Evolutionary conservation across 2,329 filamentous ascomycete genomes (phyloP), one percentile per base, ranked within the genome.

Genomic region (Penicillium sp.): DNA sequence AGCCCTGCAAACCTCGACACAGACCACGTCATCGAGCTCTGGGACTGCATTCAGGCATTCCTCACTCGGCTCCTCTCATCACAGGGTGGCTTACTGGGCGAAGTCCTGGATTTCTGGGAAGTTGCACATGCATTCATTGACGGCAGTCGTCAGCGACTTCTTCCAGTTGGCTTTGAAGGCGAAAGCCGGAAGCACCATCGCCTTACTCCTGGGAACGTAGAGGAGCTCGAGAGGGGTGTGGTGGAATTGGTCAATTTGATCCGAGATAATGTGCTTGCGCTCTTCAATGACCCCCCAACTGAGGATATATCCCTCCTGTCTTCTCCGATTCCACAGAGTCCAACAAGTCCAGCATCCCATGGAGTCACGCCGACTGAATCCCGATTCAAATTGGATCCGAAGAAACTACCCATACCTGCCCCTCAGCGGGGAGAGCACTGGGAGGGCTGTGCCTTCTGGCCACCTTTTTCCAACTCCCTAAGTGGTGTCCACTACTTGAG

Each of bases 391-490:
- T 86, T 96, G 58, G 92, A 96, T 69, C 81, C 86, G 0, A 89
- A 85, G 69, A 92, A 90, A 61, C 79, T 91, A 2, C 93, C 92
- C 1, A 86, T 88, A 11, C 87, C 88, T 1, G 91, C 90, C 0
- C 91, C 92, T 0, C 90, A 83, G 65, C 85, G 85, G 45, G 93
- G 93, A 6, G 92, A 96, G 66, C 79, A 88, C 0, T 98, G 92
- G 92, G 95, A 98, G 70, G 89, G 93, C 77, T 86, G 95, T 73
- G 93, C 93, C 0, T 99, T 98, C 75, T 98, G 93, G 93, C 93
- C 93, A 4, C 95, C 93, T 0, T 89, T 90, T 77, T 90, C 92
- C 2, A 98, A 97, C 70, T 93, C 93, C 0, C 79, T 98, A 25
- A 96, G 92, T 57, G 93, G 91, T n/a, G 91, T 93, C 1, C 86